These are phyloP conservation scores for Claviceps monticola DNA, from an alignment of 2,329 filamentous ascomycete species.

Conservation along the genomic window DNA sequence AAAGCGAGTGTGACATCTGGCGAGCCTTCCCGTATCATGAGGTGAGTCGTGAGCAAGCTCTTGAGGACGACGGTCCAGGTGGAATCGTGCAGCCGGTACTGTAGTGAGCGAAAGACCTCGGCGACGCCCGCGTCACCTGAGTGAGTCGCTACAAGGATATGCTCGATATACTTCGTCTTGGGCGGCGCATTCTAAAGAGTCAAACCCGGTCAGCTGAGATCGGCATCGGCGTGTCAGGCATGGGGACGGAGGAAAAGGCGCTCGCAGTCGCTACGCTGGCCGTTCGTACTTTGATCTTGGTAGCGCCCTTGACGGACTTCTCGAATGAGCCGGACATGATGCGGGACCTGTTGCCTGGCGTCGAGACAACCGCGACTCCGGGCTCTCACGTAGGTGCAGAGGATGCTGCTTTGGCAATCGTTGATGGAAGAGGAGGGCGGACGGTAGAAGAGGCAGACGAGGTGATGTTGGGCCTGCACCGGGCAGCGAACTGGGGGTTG, in stretches of 20 bases:
- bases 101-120: conserved; percentile 87
- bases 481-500: background rate
- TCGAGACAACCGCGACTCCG: background rate
- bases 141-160: conserved; percentile 90
- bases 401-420: background rate
- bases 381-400: background rate
- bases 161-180: conserved; percentile 98
- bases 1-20: conserved; percentile 78
- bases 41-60: conserved; percentile 82
- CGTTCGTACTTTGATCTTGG: conserved; percentile 76
- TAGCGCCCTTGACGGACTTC: conserved; percentile 97
- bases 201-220: background rate
- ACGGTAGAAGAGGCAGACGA: background rate
- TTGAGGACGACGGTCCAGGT: conserved; percentile 99
- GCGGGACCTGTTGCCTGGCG: conserved; percentile 7
- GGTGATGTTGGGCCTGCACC: conserved; percentile 1
- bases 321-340: conserved; percentile 81
- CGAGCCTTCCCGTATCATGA: conserved; percentile 95
- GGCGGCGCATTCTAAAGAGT: conserved; percentile 69
- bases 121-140: conserved; percentile 87
- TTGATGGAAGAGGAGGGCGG: conserved; percentile 1
- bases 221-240: background rate
- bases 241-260: background rate
- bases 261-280: background rate
- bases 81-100: conserved; percentile 78